Conservation (phyloP, 768 basidiomycete species). For the Kondoa malvinella region DNA sequence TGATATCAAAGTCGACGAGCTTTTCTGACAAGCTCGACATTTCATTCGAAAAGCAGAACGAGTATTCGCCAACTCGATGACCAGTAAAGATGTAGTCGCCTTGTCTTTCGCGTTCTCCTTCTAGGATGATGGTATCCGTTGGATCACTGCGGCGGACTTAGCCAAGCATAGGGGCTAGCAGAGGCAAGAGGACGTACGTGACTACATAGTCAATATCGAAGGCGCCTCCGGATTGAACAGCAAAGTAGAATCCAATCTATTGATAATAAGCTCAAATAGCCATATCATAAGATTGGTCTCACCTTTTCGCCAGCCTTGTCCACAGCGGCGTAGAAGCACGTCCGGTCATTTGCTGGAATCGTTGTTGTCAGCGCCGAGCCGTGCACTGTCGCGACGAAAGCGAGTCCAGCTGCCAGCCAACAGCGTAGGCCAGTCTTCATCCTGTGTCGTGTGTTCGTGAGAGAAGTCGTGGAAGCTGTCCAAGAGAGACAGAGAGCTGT, state of each 20-base stretch:
- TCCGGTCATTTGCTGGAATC: constrained; percentile 31
- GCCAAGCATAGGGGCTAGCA: no score
- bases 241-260: constrained; percentile 75
- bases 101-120: constrained; percentile 73
- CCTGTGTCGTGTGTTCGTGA: no score
- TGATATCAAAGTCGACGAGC: constrained; percentile 86
- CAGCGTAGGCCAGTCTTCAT: no score
- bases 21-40: constrained; percentile 88
- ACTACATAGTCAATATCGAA: constrained; percentile 92
- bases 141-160: no score
- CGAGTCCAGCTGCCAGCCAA: no score
- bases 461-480: no score
- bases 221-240: constrained; percentile 90
- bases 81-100: constrained; percentile 96
- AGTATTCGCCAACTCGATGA: constrained; percentile 48
- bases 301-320: constrained; percentile 91
- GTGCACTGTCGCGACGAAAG: constrained; percentile 2
- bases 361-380: constrained; percentile 60
- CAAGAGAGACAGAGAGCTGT: no score
- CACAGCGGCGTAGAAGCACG: constrained; percentile 87
- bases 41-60: constrained; percentile 95
- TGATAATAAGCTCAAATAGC: constrained; percentile 17
- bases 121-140: constrained; percentile 65
- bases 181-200: no score
- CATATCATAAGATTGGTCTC: constrained; percentile 34